phyloP scores from a whole-genome alignment of 83 land plant genomes.

The Picea abies region DNA sequence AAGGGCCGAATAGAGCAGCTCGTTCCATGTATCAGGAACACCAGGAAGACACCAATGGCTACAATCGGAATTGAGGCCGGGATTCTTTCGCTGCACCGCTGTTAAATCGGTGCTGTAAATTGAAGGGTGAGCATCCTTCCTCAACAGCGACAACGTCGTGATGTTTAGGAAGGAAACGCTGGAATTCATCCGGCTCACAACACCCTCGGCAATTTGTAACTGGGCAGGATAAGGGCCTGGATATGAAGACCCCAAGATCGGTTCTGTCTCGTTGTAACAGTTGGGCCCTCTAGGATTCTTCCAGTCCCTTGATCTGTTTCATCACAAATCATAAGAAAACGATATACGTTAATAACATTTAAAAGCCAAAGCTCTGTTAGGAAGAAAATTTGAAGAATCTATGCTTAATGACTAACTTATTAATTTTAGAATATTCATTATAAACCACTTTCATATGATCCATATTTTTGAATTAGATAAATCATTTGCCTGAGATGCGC shows the following conservation, averaged over 20 bases:
- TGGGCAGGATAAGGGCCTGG: slow-evolving; percentile 46
- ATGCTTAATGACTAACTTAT: too few relatives aligned
- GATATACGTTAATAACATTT: too few relatives aligned
- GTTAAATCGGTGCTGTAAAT: slow-evolving; percentile 19
- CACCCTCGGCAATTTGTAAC: slow-evolving; percentile 22
- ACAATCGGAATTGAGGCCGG: slow-evolving; percentile 1
- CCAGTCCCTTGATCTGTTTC: slow-evolving; percentile 58
- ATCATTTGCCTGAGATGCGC: slow-evolving; percentile 68
- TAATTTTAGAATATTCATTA: too few relatives aligned
- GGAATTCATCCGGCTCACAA: slow-evolving; percentile 36
- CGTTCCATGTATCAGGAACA: slow-evolving; percentile 3
- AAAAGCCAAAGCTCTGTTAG: too few relatives aligned
- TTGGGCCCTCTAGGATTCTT: slow-evolving; percentile 17
- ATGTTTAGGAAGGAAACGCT: slow-evolving; percentile 50
- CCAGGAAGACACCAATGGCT: not conserved
- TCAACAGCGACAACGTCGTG: slow-evolving; percentile 51
- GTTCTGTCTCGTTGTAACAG: slow-evolving; percentile 42
- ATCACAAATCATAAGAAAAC: too few relatives aligned
- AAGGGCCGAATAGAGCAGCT: not conserved
- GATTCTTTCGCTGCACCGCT: not conserved
- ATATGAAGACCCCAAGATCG: slow-evolving; percentile 43
- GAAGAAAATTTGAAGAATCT: too few relatives aligned
- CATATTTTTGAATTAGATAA: too few relatives aligned
- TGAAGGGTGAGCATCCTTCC: slow-evolving; percentile 68
- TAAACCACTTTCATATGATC: too few relatives aligned